A percentile compares a stretch with the other conserved stretches of the same genome.
These are phyloP conservation scores for Tolypocladium cylindrosporum DNA, from an alignment of 2,329 filamentous ascomycete species.

Conservation along the genomic window DNA sequence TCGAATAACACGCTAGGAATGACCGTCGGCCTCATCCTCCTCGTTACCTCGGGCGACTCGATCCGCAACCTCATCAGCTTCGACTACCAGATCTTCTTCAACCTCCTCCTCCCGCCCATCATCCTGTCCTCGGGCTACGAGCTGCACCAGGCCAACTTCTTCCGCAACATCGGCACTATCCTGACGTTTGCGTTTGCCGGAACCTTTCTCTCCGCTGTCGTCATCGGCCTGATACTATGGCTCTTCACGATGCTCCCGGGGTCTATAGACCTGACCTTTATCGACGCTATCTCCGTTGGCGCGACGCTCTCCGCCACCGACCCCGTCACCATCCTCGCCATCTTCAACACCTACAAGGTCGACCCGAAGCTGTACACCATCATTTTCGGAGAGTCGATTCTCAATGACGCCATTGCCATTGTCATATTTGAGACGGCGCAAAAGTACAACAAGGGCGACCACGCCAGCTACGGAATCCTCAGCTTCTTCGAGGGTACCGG, in stretches of 20 bases:
- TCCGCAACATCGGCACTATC: conserved; percentile 94
- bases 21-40: conserved; percentile 83
- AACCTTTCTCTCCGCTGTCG: conserved; percentile 94
- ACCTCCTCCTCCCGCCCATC: conserved; percentile 93
- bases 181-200: conserved; percentile 95
- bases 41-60: conserved; percentile 69
- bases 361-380: conserved; percentile 97
- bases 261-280: conserved; percentile 76
- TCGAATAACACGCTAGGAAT: conserved; percentile 52
- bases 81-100: conserved; percentile 99
- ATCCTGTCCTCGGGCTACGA: conserved; percentile 97
- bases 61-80: conserved; percentile 91
- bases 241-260: conserved; percentile 81
- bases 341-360: conserved; percentile 99
- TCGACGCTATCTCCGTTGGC: conserved; percentile 93
- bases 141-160: conserved; percentile 97
- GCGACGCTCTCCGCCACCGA: conserved; percentile 95
- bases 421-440: conserved; percentile 97
- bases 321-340: conserved; percentile 93
- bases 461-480: conserved; percentile 63
- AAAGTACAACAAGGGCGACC: conserved; percentile 70
- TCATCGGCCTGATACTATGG: conserved; percentile 80
- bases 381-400: conserved; percentile 95
- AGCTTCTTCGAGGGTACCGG: conserved; percentile 87
- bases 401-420: conserved; percentile 97